A percentile compares a stretch with the other conserved stretches of the same genome.
phyloP scores from a whole-genome alignment of 192 early-diverging fungal species.

The Backusella tarrabulga region DNA sequence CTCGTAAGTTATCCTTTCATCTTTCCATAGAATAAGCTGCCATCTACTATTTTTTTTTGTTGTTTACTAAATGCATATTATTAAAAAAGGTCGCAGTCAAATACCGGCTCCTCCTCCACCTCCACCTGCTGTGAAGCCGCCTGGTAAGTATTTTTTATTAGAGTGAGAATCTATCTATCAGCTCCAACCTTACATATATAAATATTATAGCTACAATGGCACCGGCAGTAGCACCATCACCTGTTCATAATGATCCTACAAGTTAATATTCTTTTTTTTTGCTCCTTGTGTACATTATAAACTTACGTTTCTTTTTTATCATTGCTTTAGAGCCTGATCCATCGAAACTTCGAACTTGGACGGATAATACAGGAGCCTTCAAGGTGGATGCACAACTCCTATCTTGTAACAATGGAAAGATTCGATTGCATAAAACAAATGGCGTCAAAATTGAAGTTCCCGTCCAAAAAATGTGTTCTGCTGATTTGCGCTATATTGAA shows the following conservation, averaged over 20 bases:
- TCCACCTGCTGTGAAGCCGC: not conserved
- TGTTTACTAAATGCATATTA: not conserved
- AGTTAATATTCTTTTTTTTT: not conserved
- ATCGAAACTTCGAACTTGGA: constrained; percentile 73
- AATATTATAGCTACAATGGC: too few relatives aligned
- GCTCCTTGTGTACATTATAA: not conserved
- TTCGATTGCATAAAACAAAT: constrained; percentile 93
- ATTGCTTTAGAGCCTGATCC: constrained; percentile 22
- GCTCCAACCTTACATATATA: not conserved
- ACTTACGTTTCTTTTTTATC: not conserved
- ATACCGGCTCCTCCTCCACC: constrained; percentile 37
- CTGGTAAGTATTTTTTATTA: not conserved
- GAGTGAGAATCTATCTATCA: not conserved
- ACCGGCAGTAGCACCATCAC: not conserved
- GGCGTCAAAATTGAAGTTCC: constrained; percentile 93
- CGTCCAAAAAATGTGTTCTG: constrained; percentile 76
- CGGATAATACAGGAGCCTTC: constrained; percentile 88
- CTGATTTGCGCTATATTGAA: constrained; percentile 54
- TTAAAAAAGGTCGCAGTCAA: constrained; percentile 23
- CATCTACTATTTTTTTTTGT: not conserved
- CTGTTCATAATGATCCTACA: constrained; percentile 24
- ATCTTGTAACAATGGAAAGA: constrained; percentile 75
- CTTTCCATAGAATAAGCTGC: not conserved
- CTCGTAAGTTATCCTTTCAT: constrained; percentile 4
- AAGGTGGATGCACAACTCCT: constrained; percentile 91